Evolutionary conservation across 192 early-diverging fungal species (phyloP).

Genomic region (Umbelopsis sp.): DNA sequence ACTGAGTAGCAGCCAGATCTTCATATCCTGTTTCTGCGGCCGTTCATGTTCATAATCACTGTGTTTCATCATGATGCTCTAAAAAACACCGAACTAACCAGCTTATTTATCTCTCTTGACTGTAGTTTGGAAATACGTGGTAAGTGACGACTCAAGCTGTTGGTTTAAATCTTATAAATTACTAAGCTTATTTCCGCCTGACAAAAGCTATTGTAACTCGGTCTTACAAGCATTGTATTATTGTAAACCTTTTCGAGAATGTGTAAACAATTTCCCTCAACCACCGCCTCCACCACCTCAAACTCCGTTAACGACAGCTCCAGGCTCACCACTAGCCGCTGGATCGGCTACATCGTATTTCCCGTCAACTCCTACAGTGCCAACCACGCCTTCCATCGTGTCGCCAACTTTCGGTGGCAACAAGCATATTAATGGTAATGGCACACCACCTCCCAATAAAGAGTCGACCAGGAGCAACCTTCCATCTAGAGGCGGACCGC

Average conservation of each 20-base stretch:
- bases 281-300: conserved; percentile 24
- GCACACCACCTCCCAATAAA: background rate
- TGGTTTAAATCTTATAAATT: too few relatives aligned
- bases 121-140: conserved; percentile 88
- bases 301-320: conserved; percentile 26
- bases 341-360: conserved; percentile 19
- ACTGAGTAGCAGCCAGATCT: too few relatives aligned
- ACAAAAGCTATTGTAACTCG: conserved; percentile 88
- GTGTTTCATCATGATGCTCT: background rate
- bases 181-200: conserved; percentile 5
- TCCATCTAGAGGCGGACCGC: conserved; percentile 14
- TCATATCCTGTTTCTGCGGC: too few relatives aligned
- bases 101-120: conserved; percentile 13
- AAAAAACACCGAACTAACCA: background rate
- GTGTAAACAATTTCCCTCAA: conserved; percentile 78
- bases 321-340: conserved; percentile 43
- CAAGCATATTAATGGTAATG: conserved; percentile 4
- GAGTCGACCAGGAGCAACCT: conserved; percentile 5
- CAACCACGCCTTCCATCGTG: background rate
- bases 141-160: conserved; percentile 32
- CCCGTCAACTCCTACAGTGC: conserved; percentile 2
- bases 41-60: background rate
- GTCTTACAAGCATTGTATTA: conserved; percentile 96
- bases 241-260: conserved; percentile 93
- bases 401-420: conserved; percentile 5